Conservation (phyloP, 2,329 filamentous ascomycete species). For the Hirsutella thompsonii region DNA sequence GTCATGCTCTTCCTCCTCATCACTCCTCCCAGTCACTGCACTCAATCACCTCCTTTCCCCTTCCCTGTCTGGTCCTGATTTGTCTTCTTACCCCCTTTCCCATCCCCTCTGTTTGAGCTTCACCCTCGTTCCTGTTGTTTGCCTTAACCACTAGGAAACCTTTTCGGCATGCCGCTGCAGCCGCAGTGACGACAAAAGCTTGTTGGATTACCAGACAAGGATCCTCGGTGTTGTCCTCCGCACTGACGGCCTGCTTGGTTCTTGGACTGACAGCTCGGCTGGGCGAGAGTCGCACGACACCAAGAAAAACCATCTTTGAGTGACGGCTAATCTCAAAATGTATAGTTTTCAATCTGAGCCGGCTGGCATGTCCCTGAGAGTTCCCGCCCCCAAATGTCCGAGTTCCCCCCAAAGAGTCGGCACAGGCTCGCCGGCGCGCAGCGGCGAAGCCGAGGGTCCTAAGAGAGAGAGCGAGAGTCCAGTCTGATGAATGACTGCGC, state of each 20-base stretch:
- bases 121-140: no score
- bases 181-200: neutral
- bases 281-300: no score
- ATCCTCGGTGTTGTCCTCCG: neutral
- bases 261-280: no score
- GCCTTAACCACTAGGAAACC: no score
- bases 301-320: no score
- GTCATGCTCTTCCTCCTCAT: neutral
- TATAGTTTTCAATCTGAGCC: constrained; percentile 45
- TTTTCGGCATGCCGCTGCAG: neutral
- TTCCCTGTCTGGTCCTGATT: neutral
- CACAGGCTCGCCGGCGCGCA: no score
- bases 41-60: neutral
- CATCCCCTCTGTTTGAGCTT: neutral
- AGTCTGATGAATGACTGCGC: no score
- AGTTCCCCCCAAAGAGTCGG: constrained; percentile 6
- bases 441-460: no score
- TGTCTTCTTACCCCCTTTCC: neutral
- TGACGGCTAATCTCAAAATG: constrained; percentile 3
- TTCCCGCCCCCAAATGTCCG: no score
- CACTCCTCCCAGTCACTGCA: neutral
- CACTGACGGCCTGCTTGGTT: no score
- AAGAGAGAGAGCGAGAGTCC: no score
- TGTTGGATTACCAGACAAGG: neutral
- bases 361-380: no score